A percentile compares a stretch with the other conserved stretches of the same genome.
Conservation (phyloP, 2,329 filamentous ascomycete species). For the Paramyrothecium sp. region DNA sequence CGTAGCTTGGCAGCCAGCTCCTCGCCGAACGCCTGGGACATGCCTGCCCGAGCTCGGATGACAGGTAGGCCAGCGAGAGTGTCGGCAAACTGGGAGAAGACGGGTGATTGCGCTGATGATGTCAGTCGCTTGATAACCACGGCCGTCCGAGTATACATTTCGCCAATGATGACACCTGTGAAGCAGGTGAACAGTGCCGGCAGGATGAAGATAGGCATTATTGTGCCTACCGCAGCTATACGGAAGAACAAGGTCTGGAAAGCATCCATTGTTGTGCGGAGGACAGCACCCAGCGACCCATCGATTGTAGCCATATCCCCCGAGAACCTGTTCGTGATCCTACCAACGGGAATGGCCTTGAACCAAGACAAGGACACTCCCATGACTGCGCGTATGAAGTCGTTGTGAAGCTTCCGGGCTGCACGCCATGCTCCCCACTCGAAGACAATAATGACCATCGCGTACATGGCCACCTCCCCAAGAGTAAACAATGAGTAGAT, state of each 20-base stretch:
- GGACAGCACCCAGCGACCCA: constrained; percentile 41
- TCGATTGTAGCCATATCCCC: constrained; percentile 58
- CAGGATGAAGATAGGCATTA: constrained; percentile 50
- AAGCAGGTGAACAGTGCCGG: constrained; percentile 44
- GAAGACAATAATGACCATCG: constrained; percentile 43
- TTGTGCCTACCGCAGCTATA: constrained; percentile 45
- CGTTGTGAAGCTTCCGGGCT: constrained; percentile 49
- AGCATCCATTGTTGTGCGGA: constrained; percentile 41
- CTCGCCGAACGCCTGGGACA: constrained; percentile 45
- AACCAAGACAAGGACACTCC: constrained; percentile 57
- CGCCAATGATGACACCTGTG: constrained; percentile 43
- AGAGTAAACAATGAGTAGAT: constrained; percentile 49
- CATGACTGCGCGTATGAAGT: constrained; percentile 51
- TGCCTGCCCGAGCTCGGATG: constrained; percentile 49
- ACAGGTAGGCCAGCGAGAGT: constrained; percentile 48
- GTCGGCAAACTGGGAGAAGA: constrained; percentile 57
- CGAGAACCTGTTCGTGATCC: constrained; percentile 54
- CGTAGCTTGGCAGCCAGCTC: constrained; percentile 50
- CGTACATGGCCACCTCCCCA: constrained; percentile 40
- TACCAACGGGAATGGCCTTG: constrained; percentile 50
- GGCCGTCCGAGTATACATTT: constrained; percentile 50
- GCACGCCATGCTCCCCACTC: constrained; percentile 58
- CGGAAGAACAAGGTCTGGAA: constrained; percentile 42
- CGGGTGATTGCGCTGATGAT: constrained; percentile 48
- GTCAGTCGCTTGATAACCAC: constrained; percentile 44